These are phyloP conservation scores for Candida railenensis DNA, from an alignment of 805 yeast genomes.

Conservation along the genomic window DNA sequence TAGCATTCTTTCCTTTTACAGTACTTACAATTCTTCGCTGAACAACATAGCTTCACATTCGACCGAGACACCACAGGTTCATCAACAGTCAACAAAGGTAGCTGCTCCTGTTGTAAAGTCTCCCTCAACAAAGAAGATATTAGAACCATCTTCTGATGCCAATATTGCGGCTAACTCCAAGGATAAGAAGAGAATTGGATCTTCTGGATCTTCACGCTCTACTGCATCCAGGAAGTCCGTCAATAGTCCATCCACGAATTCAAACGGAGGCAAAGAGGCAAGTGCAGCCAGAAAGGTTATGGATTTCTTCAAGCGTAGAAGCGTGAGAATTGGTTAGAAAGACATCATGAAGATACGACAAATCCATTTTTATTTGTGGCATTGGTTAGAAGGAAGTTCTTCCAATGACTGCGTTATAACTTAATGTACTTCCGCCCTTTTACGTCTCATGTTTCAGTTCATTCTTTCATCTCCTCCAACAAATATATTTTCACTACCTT, in stretches of 20 bases:
- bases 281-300: slow-evolving; percentile 77
- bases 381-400: not conserved
- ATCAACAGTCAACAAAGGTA: not conserved
- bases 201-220: slow-evolving; percentile 28
- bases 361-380: not conserved
- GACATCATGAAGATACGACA: not conserved
- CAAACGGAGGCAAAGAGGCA: slow-evolving; percentile 49
- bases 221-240: slow-evolving; percentile 13
- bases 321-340: slow-evolving; percentile 26
- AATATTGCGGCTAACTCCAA: slow-evolving; percentile 19
- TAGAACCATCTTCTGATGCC: slow-evolving; percentile 32
- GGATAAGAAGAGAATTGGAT: slow-evolving; percentile 24
- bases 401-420: not conserved
- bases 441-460: not conserved
- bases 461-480: too few relatives aligned
- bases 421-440: not conserved
- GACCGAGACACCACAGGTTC: slow-evolving; percentile 7
- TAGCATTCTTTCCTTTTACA: slow-evolving; percentile 43
- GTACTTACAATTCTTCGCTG: slow-evolving; percentile 27
- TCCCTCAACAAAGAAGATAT: slow-evolving; percentile 19
- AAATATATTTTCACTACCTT: not conserved
- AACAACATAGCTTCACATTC: slow-evolving; percentile 10
- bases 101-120: slow-evolving; percentile 1
- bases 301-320: slow-evolving; percentile 74
- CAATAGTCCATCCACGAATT: slow-evolving; percentile 21